Evolutionary conservation across 805 yeast species (phyloP).

Genomic region (Blastobotrys peoriensis): DNA sequence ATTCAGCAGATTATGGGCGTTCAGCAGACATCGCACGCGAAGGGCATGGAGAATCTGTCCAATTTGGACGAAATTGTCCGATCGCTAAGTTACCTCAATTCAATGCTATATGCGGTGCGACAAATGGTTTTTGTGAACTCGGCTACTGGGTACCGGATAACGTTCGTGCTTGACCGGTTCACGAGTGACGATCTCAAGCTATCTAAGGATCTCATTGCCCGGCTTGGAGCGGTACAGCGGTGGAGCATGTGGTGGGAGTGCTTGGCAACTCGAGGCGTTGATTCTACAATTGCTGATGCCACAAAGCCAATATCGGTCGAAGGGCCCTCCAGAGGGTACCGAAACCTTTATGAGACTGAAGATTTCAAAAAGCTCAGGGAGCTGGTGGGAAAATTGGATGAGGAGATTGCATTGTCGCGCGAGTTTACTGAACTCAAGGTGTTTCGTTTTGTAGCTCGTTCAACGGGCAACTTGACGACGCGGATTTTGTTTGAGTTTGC

Average conservation of each 20-base stretch:
- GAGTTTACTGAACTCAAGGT: conserved; percentile 14
- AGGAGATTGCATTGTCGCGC: conserved; percentile 1
- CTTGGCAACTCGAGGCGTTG: not conserved
- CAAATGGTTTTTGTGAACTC: conserved; percentile 20
- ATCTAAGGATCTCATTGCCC: conserved; percentile 13
- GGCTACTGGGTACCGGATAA: conserved; percentile 23
- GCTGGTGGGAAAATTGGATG: conserved; percentile 14
- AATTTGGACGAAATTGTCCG: conserved; percentile 11
- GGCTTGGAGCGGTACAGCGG: conserved; percentile 24
- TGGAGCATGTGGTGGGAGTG: conserved; percentile 26
- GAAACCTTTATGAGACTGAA: conserved; percentile 11
- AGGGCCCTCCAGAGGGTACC: conserved; percentile 6
- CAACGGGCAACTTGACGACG: conserved; percentile 10
- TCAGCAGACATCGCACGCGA: no score
- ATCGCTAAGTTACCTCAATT: conserved; percentile 10
- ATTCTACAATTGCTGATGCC: conserved; percentile 12
- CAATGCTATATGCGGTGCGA: conserved; percentile 16
- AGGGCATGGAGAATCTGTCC: conserved; percentile 1
- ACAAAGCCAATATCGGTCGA: conserved; percentile 16
- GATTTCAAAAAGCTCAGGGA: conserved; percentile 17
- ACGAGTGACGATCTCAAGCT: conserved; percentile 1
- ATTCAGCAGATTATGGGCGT: conserved; percentile 1
- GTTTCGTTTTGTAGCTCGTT: conserved; percentile 14
- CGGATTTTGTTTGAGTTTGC: conserved; percentile 18
- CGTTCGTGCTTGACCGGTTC: conserved; percentile 12